These are phyloP conservation scores for Leccinellum rugosiceps DNA, from an alignment of 768 basidiomycete species.

Conservation along the genomic window DNA sequence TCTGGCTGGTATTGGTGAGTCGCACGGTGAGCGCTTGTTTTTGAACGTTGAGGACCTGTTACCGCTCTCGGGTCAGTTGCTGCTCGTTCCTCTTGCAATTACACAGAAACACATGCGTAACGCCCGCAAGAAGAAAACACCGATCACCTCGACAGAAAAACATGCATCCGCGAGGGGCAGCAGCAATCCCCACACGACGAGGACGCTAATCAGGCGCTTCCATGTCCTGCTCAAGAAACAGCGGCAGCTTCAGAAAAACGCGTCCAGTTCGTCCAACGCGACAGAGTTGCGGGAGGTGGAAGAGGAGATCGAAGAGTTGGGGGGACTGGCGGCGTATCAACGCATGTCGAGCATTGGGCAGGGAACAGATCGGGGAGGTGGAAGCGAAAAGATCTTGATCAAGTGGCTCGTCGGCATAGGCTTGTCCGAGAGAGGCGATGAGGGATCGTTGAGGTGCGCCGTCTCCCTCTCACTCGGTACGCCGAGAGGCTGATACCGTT, in stretches of 20 bases:
- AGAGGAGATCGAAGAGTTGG: conserved; percentile 60
- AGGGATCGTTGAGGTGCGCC: conserved; percentile 32
- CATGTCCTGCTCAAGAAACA: conserved; percentile 77
- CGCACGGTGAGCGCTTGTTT: no score
- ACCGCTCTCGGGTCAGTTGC: no score
- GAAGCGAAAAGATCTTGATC: conserved; percentile 79
- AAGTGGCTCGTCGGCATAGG: conserved; percentile 65
- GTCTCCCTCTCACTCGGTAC: conserved; percentile 9
- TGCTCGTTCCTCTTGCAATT: not conserved
- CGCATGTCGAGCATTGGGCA: conserved; percentile 82
- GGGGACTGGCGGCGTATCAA: conserved; percentile 80
- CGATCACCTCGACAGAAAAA: conserved; percentile 36
- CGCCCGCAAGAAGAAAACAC: conserved; percentile 41
- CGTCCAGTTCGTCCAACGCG: conserved; percentile 12
- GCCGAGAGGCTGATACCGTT: no score
- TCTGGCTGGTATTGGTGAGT: no score
- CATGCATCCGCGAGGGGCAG: conserved; percentile 26
- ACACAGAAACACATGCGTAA: conserved; percentile 11
- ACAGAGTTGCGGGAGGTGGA: conserved; percentile 51
- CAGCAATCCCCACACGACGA: conserved; percentile 56
- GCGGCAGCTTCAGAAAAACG: conserved; percentile 44
- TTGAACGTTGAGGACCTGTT: no score
- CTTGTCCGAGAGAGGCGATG: conserved; percentile 26
- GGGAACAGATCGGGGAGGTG: conserved; percentile 77
- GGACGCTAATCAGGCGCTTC: conserved; percentile 73